A percentile compares a stretch with the other conserved stretches of the same genome.
Evolutionary conservation across 805 yeast species (phyloP).

Genomic region (Yamadazyma olivae): DNA sequence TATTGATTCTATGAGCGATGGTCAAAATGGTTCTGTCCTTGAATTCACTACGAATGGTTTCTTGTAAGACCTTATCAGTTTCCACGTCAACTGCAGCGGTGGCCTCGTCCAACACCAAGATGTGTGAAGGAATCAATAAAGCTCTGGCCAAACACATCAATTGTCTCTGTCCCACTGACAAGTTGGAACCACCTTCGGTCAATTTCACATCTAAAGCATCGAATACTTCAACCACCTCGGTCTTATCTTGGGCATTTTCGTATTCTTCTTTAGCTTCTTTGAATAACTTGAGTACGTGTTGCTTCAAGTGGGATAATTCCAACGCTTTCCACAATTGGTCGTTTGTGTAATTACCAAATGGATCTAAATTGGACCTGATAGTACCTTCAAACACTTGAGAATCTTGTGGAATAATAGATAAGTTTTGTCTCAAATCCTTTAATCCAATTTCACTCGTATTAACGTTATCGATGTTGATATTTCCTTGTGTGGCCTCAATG

Average conservation of each 20-base stretch:
- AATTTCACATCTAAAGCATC: constrained; percentile 32
- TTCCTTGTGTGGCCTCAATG: constrained; percentile 37
- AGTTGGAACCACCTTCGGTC: constrained; percentile 45
- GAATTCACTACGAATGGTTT: constrained; percentile 73
- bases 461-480: constrained; percentile 32
- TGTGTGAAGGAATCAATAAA: constrained; percentile 53
- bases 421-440: constrained; percentile 39
- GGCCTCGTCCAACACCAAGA: constrained; percentile 78
- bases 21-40: constrained; percentile 76
- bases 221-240: constrained; percentile 16
- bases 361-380: constrained; percentile 40
- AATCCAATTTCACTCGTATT: constrained; percentile 36
- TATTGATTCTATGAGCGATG: constrained; percentile 81
- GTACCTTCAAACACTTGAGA: constrained; percentile 46
- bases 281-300: constrained; percentile 37
- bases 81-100: constrained; percentile 89
- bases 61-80: constrained; percentile 74
- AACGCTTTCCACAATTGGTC: constrained; percentile 42
- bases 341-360: constrained; percentile 31
- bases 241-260: constrained; percentile 14
- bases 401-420: constrained; percentile 45
- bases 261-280: constrained; percentile 27
- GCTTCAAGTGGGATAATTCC: constrained; percentile 41
- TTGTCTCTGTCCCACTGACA: constrained; percentile 53
- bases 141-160: constrained; percentile 81